Evolutionary conservation across 2,329 filamentous ascomycete species (phyloP).

Genomic region (Neofusicoccum laricinum): DNA sequence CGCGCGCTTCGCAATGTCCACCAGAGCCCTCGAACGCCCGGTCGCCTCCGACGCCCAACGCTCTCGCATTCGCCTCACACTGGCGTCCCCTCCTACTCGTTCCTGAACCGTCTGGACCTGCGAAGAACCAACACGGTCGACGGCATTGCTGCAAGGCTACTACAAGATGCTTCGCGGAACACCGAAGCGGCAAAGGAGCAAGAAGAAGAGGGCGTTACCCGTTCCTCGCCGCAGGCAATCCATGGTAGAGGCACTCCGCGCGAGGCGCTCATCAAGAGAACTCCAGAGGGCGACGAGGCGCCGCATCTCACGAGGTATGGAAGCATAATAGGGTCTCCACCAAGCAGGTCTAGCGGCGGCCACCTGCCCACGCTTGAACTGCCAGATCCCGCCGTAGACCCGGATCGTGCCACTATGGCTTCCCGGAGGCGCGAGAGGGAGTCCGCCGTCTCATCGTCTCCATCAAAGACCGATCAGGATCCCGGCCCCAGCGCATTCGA

Average conservation of each 20-base stretch:
- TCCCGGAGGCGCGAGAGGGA: conserved; percentile 18
- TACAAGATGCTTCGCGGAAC: conserved; percentile 26
- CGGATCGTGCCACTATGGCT: conserved; percentile 24
- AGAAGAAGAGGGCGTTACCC: conserved; percentile 18
- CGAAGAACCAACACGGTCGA: conserved; percentile 18
- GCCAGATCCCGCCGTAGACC: conserved; percentile 60
- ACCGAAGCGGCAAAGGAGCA: conserved; percentile 16
- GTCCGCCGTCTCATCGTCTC: conserved; percentile 23
- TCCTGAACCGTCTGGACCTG: conserved; percentile 32
- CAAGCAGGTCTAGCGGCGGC: conserved; percentile 6
- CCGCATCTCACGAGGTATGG: conserved; percentile 55
- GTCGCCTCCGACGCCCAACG: conserved; percentile 32
- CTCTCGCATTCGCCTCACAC: conserved; percentile 33
- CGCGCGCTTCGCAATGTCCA: conserved; percentile 65
- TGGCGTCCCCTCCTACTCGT: conserved; percentile 40
- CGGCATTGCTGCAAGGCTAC: conserved; percentile 26
- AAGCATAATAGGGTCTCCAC: conserved; percentile 53
- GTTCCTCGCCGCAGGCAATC: conserved; percentile 16
- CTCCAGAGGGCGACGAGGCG: conserved; percentile 10
- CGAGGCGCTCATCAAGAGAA: conserved; percentile 13
- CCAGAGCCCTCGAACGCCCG: conserved; percentile 45
- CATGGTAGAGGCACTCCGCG: conserved; percentile 20
- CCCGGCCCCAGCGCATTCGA: conserved; percentile 41
- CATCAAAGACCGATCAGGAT: background rate
- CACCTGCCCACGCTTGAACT: conserved; percentile 55